Evolutionary conservation across 345 rosid species (phyloP).

Genomic region (Dovyalis caffra): DNA sequence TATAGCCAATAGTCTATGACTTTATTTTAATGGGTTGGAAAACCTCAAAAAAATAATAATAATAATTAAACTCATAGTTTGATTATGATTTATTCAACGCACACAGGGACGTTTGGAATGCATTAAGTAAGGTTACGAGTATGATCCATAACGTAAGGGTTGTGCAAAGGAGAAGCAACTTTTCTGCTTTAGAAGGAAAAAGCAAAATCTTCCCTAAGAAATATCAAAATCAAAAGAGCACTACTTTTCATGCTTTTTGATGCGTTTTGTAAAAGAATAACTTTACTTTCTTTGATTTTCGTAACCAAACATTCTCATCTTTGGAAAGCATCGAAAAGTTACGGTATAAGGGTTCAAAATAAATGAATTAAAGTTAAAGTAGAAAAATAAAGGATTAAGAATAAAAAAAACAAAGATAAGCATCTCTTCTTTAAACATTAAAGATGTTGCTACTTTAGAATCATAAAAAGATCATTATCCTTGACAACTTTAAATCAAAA

Average conservation of each 20-base stretch:
- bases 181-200: conserved; percentile 44
- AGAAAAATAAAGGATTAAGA: neutral
- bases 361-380: conserved; percentile 15
- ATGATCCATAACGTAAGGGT: conserved; percentile 47
- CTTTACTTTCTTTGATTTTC: conserved; percentile 32
- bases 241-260: conserved; percentile 49
- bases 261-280: conserved; percentile 38
- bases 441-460: conserved; percentile 47
- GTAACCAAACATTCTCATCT: conserved; percentile 48
- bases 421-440: conserved; percentile 47
- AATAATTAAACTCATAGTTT: too few relatives aligned
- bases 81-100: too few relatives aligned
- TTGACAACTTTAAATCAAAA: conserved; percentile 39
- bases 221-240: conserved; percentile 43
- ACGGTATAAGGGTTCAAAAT: conserved; percentile 12
- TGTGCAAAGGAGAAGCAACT: conserved; percentile 54
- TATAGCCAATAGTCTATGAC: neutral
- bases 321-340: conserved; percentile 39
- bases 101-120: neutral
- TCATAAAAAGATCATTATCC: conserved; percentile 46
- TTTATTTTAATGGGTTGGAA: too few relatives aligned
- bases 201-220: conserved; percentile 45
- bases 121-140: conserved; percentile 14
- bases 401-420: conserved; percentile 5
- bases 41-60: too few relatives aligned